Evolutionary conservation across 2,329 filamentous ascomycete genomes (phyloP).

Genomic region (Diaporthe humulicola): DNA sequence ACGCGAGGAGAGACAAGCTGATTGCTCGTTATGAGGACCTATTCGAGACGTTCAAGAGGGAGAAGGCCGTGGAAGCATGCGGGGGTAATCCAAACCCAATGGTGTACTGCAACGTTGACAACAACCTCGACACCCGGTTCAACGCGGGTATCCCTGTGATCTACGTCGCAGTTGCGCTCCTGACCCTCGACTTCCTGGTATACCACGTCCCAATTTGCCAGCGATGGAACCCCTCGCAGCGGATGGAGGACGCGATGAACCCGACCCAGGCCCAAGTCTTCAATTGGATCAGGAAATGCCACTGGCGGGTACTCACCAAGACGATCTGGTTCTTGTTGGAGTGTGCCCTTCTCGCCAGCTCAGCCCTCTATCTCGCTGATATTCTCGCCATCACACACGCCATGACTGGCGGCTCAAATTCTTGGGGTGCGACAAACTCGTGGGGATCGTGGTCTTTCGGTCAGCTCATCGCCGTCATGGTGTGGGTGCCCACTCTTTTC

Average conservation of each 20-base stretch:
- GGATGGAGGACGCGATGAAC: not conserved
- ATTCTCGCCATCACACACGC: not conserved
- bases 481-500: constrained; percentile 26
- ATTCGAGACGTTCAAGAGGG: not conserved
- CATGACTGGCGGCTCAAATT: constrained; percentile 14
- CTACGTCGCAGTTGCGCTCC: not conserved
- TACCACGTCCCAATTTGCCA: not conserved
- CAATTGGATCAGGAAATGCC: not conserved
- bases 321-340: constrained; percentile 7
- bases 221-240: not conserved
- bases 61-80: not conserved
- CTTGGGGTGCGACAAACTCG: not conserved
- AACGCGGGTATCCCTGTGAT: not conserved
- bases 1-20: not conserved
- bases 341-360: not conserved
- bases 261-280: not conserved
- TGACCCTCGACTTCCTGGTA: constrained; percentile 13
- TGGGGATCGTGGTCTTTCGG: constrained; percentile 32
- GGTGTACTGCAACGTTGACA: constrained; percentile 29
- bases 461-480: constrained; percentile 29
- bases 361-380: not conserved
- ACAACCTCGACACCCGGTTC: not conserved
- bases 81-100: constrained; percentile 21
- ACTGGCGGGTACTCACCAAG: not conserved
- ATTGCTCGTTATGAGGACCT: constrained; percentile 3